These are phyloP conservation scores for Linnemannia hyalina DNA, from an alignment of 192 early-diverging fungal genomes.

Conservation along the genomic window DNA sequence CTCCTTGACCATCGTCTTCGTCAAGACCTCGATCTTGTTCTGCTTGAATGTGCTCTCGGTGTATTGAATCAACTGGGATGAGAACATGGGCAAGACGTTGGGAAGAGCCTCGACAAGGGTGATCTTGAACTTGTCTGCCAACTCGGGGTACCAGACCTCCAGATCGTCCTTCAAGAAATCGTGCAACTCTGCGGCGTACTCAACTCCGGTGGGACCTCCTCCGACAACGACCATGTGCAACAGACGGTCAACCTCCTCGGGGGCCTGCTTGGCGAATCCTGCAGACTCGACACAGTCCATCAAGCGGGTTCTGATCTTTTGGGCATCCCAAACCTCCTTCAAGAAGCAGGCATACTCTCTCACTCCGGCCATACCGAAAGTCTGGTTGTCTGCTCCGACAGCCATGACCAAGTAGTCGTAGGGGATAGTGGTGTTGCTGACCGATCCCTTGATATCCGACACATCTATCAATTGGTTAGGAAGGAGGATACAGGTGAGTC, in stretches of 20 bases:
- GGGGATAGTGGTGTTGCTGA: constrained; percentile 66
- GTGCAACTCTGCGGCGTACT: constrained; percentile 88
- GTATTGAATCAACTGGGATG: constrained; percentile 82
- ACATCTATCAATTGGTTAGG: constrained; percentile 61
- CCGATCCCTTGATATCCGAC: constrained; percentile 76
- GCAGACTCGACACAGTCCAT: constrained; percentile 83
- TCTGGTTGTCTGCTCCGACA: constrained; percentile 83
- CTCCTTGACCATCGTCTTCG: constrained; percentile 86
- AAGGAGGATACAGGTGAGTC: not conserved
- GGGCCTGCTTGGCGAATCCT: constrained; percentile 79
- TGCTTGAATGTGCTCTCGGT: constrained; percentile 85
- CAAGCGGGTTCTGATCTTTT: constrained; percentile 80
- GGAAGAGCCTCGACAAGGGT: constrained; percentile 84
- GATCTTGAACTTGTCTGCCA: constrained; percentile 82
- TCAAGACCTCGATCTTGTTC: constrained; percentile 78
- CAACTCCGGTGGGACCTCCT: constrained; percentile 72
- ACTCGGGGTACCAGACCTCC: constrained; percentile 80
- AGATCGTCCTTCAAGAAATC: constrained; percentile 86
- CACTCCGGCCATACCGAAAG: constrained; percentile 85
- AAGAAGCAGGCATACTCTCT: constrained; percentile 82
- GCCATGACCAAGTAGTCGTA: constrained; percentile 87
- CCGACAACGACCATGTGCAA: constrained; percentile 88
- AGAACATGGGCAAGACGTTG: constrained; percentile 84
- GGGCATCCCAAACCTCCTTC: constrained; percentile 83
- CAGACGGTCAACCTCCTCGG: constrained; percentile 78